phyloP scores from a whole-genome alignment of 495 filamentous ascomycete genomes.

The Penicillium flavigenum region DNA sequence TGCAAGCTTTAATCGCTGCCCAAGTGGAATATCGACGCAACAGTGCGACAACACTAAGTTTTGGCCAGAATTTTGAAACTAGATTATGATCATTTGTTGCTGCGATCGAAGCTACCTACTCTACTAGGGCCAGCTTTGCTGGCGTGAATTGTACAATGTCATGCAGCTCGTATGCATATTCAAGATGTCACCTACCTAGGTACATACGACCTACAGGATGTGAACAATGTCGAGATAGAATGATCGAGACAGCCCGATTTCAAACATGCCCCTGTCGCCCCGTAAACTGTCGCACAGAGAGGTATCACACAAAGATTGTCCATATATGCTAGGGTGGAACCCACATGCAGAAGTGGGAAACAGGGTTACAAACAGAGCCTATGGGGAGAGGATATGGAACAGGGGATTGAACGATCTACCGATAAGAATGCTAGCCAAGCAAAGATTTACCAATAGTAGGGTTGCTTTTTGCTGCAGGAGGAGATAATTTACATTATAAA shows the following conservation, averaged over 20 bases:
- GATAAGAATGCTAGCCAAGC: not conserved
- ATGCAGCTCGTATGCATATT: not conserved
- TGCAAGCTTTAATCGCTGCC: not conserved
- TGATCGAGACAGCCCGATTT: not conserved
- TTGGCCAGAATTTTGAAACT: not conserved
- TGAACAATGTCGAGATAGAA: not conserved
- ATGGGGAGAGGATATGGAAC: not conserved
- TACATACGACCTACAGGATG: not conserved
- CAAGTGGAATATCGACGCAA: not conserved
- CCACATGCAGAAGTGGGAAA: not conserved
- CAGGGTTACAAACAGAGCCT: not conserved
- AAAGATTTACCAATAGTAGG: constrained; percentile 13
- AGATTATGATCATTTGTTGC: not conserved
- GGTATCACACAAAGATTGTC: not conserved
- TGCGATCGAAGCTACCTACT: not conserved
- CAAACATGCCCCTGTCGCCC: not conserved
- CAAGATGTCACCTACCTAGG: not conserved
- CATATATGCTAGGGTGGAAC: not conserved
- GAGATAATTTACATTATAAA: constrained; percentile 6
- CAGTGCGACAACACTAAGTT: not conserved
- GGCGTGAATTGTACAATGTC: not conserved
- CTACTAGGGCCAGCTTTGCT: not conserved
- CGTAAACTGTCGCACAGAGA: not conserved
- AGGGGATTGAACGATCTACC: not conserved
- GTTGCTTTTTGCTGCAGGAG: constrained; percentile 5